Evolutionary conservation across 495 filamentous ascomycete species (phyloP), one percentile per base, ranked within the genome.

Genomic region (Tuber magnatum): DNA sequence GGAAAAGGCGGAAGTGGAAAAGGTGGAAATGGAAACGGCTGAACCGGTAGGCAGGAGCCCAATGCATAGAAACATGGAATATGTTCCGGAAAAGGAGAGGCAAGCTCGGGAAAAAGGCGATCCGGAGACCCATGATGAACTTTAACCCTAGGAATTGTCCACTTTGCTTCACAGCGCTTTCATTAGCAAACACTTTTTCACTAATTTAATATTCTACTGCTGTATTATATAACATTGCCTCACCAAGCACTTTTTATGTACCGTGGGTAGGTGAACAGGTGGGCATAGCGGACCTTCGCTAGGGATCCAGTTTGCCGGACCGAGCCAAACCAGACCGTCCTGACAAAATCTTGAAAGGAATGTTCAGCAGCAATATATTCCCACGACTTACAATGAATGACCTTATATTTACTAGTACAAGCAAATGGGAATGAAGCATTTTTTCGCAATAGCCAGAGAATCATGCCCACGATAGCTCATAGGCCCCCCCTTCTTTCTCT

Each of bases 1-100:
- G 70, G 70, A 75, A 20, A 73, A 75, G 51, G 71, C 28, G 42
- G 61, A 70, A n/a, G 71, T 78, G 70, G 70, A 75, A 20, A 73
- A 75, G 51, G 71, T 38, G 42, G 61, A 70, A n/a, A 41, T 35
- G 74, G 51, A 32, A 40, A 74, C 38, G 18, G n/a, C 22, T 3
- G 44, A 76, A 20, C 41, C 69, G 2, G 44, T 68, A 24, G 28
- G 4, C 10, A 71, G 22, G 40, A 75, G 73, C 35, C 43, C 74
- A 8, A 73, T 73, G 39, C 73, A 74, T 10, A 72, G 76, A 35
- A 40, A 41, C 35, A 65, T 71, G 18, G 76, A 78, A 16, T 71
- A 73, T 28, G 70, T 73, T 39, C 40, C 61, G 32, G 39, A 43
- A 24, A 71, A 77, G 71, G 72, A 70, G 35, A 24, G 42, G 28